Evolutionary conservation across 2,329 filamentous ascomycete species (phyloP).

Genomic region (Colletotrichum navitas): DNA sequence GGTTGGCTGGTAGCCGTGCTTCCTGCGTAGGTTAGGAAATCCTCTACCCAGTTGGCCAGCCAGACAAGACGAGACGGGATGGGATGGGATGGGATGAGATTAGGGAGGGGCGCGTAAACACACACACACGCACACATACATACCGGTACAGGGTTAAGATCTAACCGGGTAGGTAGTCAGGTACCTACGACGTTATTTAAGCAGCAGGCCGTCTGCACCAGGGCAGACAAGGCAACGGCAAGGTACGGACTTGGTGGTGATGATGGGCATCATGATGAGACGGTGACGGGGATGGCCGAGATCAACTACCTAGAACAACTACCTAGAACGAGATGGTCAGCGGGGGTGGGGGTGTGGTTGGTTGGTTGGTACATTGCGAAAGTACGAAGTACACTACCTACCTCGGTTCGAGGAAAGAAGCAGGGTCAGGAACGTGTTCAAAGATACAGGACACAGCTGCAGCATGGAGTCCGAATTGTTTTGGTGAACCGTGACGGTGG

Average conservation of each 20-base stretch:
- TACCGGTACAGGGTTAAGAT: no score
- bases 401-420: background rate
- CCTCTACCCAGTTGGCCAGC: background rate
- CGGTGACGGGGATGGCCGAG: background rate
- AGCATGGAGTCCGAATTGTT: background rate
- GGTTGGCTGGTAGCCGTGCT: constrained; percentile 5
- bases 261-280: background rate
- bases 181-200: background rate
- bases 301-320: no score
- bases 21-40: background rate
- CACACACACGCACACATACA: background rate
- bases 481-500: background rate
- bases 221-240: background rate
- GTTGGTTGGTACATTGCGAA: no score
- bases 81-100: no score
- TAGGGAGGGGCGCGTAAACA: background rate
- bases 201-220: background rate
- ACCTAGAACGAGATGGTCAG: background rate
- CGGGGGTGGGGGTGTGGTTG: background rate
- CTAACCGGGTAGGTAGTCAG: background rate
- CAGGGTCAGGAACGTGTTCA: constrained; percentile 2
- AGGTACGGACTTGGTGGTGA: background rate
- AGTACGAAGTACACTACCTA: no score
- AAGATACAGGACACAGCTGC: background rate
- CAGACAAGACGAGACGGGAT: constrained; percentile 9